phyloP scores from a whole-genome alignment of 805 yeast genomes.

The Cyberlindnera nakhonratchasimensis region DNA sequence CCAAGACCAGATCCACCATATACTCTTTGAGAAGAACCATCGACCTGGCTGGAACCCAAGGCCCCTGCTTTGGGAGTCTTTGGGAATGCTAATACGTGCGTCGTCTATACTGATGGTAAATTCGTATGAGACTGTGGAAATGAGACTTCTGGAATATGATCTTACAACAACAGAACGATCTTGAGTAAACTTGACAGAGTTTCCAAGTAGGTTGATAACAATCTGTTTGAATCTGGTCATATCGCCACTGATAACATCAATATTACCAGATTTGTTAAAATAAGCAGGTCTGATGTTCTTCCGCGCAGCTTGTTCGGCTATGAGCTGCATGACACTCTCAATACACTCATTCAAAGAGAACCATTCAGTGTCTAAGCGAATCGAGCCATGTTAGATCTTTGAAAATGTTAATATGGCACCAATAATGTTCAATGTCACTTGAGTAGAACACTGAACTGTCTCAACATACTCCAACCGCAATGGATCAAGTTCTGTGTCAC shows the following conservation, averaged over 20 bases:
- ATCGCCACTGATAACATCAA: constrained; percentile 79
- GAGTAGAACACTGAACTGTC: constrained; percentile 83
- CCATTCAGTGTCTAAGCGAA: constrained; percentile 81
- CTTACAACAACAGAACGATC: constrained; percentile 75
- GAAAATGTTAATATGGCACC: constrained; percentile 88
- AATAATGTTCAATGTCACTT: constrained; percentile 76
- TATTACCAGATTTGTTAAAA: constrained; percentile 74
- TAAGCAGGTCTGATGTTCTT: constrained; percentile 74
- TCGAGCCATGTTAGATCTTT: constrained; percentile 84
- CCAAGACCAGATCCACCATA: constrained; percentile 92
- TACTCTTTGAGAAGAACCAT: constrained; percentile 85
- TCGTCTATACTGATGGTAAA: constrained; percentile 80
- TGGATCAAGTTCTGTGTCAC: constrained; percentile 82
- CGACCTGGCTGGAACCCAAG: constrained; percentile 88
- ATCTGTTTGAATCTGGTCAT: constrained; percentile 82
- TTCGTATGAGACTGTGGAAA: constrained; percentile 35
- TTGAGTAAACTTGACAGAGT: constrained; percentile 82
- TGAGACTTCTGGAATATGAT: constrained; percentile 45
- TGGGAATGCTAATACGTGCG: constrained; percentile 85
- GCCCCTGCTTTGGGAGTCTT: constrained; percentile 75
- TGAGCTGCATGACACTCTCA: constrained; percentile 80
- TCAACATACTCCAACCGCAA: constrained; percentile 86
- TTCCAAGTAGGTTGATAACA: constrained; percentile 77
- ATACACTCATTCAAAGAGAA: constrained; percentile 81
- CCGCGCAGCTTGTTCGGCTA: constrained; percentile 84